Evolutionary conservation across 192 early-diverging fungal species (phyloP).

Genomic region (Podila clonocystis): DNA sequence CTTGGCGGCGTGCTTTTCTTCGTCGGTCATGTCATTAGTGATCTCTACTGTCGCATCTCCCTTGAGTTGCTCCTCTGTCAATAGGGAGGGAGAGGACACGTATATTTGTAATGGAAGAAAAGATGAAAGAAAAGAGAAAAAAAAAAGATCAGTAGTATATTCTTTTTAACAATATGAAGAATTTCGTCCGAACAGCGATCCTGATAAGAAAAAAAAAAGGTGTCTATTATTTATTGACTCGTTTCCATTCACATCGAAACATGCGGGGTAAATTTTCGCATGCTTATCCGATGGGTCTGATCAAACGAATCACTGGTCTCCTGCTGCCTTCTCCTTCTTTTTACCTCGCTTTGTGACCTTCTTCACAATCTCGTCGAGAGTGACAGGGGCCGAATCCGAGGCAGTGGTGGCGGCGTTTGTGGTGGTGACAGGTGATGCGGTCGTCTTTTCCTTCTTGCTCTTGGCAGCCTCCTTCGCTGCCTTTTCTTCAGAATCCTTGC

Average conservation of each 20-base stretch:
- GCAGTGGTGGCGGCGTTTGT: neutral
- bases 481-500: neutral
- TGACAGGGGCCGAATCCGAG: neutral
- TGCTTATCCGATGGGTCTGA: too few relatives aligned
- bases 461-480: neutral
- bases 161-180: too few relatives aligned
- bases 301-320: too few relatives aligned
- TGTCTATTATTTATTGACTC: too few relatives aligned
- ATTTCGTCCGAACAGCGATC: too few relatives aligned
- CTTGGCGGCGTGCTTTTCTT: neutral
- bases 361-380: neutral
- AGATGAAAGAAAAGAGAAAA: neutral
- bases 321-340: neutral
- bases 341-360: conserved; percentile 2
- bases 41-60: neutral
- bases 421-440: neutral
- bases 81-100: too few relatives aligned
- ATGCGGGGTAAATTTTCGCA: too few relatives aligned
- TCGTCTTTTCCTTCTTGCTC: neutral
- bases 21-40: neutral
- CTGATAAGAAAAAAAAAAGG: too few relatives aligned
- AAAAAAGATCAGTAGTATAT: neutral
- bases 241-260: too few relatives aligned
- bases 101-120: neutral
- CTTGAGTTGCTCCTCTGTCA: neutral